Conservation (phyloP, 2,329 filamentous ascomycete species). For the Colletotrichum limetticola region DNA sequence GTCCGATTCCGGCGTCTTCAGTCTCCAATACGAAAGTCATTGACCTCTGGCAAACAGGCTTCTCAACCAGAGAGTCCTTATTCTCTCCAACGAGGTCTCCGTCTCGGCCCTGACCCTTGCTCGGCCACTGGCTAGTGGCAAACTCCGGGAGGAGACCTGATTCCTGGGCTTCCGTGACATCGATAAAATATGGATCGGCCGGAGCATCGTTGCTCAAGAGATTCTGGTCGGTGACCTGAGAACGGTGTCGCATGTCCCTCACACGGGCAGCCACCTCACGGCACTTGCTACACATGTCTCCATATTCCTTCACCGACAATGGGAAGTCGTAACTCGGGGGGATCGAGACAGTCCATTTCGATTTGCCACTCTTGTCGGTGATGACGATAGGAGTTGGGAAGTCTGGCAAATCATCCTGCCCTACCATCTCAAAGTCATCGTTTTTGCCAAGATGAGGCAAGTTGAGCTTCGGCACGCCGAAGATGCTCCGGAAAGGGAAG, state of each 20-base stretch:
- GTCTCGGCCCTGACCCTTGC: constrained; percentile 29
- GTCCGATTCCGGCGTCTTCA: constrained; percentile 79
- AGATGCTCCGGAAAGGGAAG: constrained; percentile 44
- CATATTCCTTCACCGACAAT: constrained; percentile 72
- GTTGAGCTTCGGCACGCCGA: constrained; percentile 45
- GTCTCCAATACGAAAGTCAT: constrained; percentile 83
- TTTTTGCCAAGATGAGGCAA: constrained; percentile 50
- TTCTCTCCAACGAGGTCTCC: constrained; percentile 60
- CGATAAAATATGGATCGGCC: constrained; percentile 76
- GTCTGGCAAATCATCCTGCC: constrained; percentile 72
- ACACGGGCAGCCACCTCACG: constrained; percentile 71
- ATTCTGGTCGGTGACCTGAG: constrained; percentile 53
- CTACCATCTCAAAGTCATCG: constrained; percentile 74
- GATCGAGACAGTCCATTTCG: constrained; percentile 86
- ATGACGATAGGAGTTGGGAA: constrained; percentile 79
- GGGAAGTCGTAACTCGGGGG: constrained; percentile 75
- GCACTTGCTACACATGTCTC: constrained; percentile 75
- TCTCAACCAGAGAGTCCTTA: constrained; percentile 54
- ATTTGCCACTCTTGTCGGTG: constrained; percentile 70
- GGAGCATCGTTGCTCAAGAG: constrained; percentile 66
- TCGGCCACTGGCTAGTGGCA: constrained; percentile 38
- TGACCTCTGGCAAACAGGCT: constrained; percentile 73
- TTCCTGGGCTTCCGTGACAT: constrained; percentile 77
- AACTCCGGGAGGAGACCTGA: constrained; percentile 67
- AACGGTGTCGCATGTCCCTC: constrained; percentile 58